phyloP scores from a whole-genome alignment of 2,329 filamentous ascomycete genomes.

The Amylocarpus encephaloides region DNA sequence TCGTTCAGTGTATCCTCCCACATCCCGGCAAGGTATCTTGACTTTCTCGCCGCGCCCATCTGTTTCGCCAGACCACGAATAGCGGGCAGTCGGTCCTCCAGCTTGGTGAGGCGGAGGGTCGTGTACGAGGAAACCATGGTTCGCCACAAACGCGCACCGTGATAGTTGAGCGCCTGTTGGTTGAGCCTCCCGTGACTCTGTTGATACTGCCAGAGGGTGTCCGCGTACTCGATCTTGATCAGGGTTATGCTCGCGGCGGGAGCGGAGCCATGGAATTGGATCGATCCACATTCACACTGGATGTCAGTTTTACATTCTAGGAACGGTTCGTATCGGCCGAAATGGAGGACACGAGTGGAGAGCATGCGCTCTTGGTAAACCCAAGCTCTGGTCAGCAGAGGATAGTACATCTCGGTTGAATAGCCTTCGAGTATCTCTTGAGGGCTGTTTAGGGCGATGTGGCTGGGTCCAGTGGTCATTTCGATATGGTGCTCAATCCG shows the following conservation, averaged over 20 bases:
- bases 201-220: neutral
- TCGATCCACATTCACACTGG: neutral
- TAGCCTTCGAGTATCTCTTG: neutral
- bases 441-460: neutral
- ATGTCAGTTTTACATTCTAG: conserved; percentile 6
- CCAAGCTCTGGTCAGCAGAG: conserved; percentile 7
- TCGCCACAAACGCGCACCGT: conserved; percentile 1
- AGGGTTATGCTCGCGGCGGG: neutral
- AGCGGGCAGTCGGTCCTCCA: conserved; percentile 3
- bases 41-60: neutral
- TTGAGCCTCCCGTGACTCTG: neutral
- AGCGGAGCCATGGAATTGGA: neutral
- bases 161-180: neutral
- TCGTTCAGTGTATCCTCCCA: conserved; percentile 1
- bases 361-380: conserved; percentile 12
- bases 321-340: conserved; percentile 3
- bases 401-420: neutral
- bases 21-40: conserved; percentile 4
- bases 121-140: conserved; percentile 1
- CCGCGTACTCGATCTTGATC: neutral
- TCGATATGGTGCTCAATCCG: conserved; percentile 4
- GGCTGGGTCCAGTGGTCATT: neutral
- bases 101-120: neutral
- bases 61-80: conserved; percentile 3
- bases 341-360: conserved; percentile 10